Base-by-base conservation (phyloP, 768 basidiomycete species). In the Hydnomerulius pinastri region DNA sequence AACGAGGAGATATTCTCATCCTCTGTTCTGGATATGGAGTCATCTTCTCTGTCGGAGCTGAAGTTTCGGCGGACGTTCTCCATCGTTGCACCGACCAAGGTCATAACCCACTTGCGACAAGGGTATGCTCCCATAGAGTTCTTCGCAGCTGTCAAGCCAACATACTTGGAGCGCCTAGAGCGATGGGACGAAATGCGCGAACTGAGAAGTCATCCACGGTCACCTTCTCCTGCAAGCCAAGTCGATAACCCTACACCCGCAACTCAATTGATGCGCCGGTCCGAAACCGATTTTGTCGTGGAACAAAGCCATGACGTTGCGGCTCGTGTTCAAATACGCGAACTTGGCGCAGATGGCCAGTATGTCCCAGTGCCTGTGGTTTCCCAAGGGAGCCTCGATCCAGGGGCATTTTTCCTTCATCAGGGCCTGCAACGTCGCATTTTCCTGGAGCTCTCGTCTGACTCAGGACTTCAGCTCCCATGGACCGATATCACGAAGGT, bases 171-270 rank as follows among this genome's bases (percentile, higher is more conserved):
- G 54, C 82, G 92, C 6, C 73, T 98, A 69, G 92, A 94, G 62
- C 81, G 89, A 48, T 97, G 93, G 94, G 96, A 98, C 63, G 90
- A 94, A 63, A 78, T 90, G 76, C 83, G 93, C 28, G 94, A 98
- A 56, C 82, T 87, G 41, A 81, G 82, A 55, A 70, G 73, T 51
- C 72, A 64, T 61, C 71, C 70, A 54, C 66, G 54, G 30, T 67
- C 75, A 36, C 63, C 72, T 39, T 70, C 65, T 46, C 46, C 63
- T 21, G 51, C 44, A 24, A 59, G 60, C 30, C 64, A 62, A 41
- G 18, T 50, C 3, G 78, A 81, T 39, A 70, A 58, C 55, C 69
- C 66, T 36, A 71, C 80, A 2, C 67, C 75, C 25, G 69, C 66
- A 43, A 60, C 78, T 20, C 84, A 83, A n/a, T 76, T 77, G 15